A percentile compares a stretch with the other conserved stretches of the same genome.
Evolutionary conservation across 2,329 filamentous ascomycete species (phyloP).

Genomic region (Cladophialophora bantiana): DNA sequence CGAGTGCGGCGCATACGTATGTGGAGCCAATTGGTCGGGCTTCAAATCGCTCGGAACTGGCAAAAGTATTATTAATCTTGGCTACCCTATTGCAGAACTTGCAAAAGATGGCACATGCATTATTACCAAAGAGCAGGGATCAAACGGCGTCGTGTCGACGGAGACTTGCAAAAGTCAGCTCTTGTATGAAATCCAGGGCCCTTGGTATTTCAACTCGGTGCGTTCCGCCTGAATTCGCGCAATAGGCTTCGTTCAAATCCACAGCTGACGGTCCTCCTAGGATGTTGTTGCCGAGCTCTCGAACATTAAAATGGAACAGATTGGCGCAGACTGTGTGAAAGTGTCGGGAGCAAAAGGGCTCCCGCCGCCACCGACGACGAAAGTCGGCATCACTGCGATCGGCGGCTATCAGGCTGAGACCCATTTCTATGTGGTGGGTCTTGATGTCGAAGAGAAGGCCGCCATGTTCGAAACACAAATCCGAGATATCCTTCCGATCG

Average conservation of each 20-base stretch:
- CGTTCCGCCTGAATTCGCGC: background rate
- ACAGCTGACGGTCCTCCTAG: background rate
- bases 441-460: conserved; percentile 55
- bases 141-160: conserved; percentile 49
- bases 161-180: conserved; percentile 55
- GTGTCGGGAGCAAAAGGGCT: conserved; percentile 50
- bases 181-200: conserved; percentile 58
- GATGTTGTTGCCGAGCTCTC: conserved; percentile 55
- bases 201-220: conserved; percentile 54
- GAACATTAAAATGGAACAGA: conserved; percentile 47
- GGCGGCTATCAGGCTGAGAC: conserved; percentile 58
- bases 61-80: conserved; percentile 45
- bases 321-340: conserved; percentile 46
- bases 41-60: conserved; percentile 50
- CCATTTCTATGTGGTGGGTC: conserved; percentile 53
- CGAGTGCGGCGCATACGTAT: conserved; percentile 42
- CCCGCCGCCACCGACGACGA: conserved; percentile 59
- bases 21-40: conserved; percentile 26
- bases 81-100: conserved; percentile 59
- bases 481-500: conserved; percentile 37
- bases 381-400: conserved; percentile 57
- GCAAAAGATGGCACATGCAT: conserved; percentile 52
- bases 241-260: background rate
- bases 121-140: conserved; percentile 55
- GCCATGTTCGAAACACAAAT: conserved; percentile 27